A percentile compares a stretch with the other conserved stretches of the same genome.
Evolutionary conservation across 495 filamentous ascomycete genomes (phyloP).

Genomic region (Penicillium lagena): DNA sequence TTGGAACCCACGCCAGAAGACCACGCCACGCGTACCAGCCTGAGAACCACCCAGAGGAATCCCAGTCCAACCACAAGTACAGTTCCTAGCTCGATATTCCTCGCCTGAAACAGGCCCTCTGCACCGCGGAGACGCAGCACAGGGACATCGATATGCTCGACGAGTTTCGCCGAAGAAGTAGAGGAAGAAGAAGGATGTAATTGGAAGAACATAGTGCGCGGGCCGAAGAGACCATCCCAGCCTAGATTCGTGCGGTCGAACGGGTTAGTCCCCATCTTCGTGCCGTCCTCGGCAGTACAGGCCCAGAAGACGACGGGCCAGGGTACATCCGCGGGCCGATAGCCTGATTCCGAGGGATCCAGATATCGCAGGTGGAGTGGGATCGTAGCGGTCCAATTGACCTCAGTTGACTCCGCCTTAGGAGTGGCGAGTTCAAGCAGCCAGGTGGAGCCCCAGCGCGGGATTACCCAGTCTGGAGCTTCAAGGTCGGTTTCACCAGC

Average conservation of each 20-base stretch:
- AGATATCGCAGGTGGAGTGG: constrained; percentile 88
- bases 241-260: constrained; percentile 82
- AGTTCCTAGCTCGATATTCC: constrained; percentile 65
- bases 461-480: constrained; percentile 74
- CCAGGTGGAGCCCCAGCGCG: constrained; percentile 73
- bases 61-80: constrained; percentile 61
- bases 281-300: constrained; percentile 66
- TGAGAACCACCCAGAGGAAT: constrained; percentile 70
- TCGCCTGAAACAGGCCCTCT: constrained; percentile 44
- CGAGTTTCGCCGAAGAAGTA: constrained; percentile 19
- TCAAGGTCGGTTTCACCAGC: constrained; percentile 87
- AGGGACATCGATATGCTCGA: constrained; percentile 62
- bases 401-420: constrained; percentile 4
- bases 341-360: constrained; percentile 46
- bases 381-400: constrained; percentile 65
- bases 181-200: constrained; percentile 49
- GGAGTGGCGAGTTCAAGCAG: constrained; percentile 67
- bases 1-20: constrained; percentile 9
- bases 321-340: constrained; percentile 45
- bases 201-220: constrained; percentile 81
- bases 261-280: constrained; percentile 69
- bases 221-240: constrained; percentile 79
- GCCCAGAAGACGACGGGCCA: constrained; percentile 92
- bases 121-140: constrained; percentile 47
- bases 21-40: constrained; percentile 42